Evolutionary conservation across 257 asterid species (phyloP).

Genomic region (Nemophila menziesii): DNA sequence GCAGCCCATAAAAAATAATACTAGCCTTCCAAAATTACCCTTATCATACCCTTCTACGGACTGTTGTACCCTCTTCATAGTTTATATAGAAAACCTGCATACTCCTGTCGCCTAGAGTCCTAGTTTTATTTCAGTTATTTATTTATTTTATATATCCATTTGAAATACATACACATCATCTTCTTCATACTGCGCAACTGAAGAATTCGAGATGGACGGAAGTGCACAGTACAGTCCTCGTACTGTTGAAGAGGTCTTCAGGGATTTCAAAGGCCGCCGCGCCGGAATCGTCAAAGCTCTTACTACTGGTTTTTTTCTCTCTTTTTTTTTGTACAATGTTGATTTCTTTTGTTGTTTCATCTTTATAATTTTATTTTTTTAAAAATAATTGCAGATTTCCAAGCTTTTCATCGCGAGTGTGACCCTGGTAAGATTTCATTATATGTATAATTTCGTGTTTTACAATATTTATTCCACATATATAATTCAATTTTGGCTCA

Average conservation of each 20-base stretch:
- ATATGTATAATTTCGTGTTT: no score
- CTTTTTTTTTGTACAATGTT: background rate
- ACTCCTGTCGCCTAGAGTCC: no score
- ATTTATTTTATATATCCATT: background rate
- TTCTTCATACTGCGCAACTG: no score
- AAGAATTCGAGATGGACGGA: constrained; percentile 11
- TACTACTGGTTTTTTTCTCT: constrained; percentile 22
- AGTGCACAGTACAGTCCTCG: constrained; percentile 24
- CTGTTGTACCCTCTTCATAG: background rate
- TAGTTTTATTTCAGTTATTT: no score
- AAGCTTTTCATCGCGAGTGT: constrained; percentile 27
- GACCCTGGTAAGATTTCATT: constrained; percentile 33
- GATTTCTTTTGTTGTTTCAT: background rate
- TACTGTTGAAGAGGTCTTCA: constrained; percentile 32
- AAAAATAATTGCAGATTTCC: constrained; percentile 24
- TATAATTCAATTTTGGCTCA: no score
- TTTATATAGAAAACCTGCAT: no score
- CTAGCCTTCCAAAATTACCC: background rate
- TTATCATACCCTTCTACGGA: background rate
- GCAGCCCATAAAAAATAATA: constrained; percentile 13
- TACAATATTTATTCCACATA: no score
- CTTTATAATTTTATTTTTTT: background rate
- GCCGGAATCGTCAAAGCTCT: constrained; percentile 36
- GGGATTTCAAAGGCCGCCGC: constrained; percentile 34
- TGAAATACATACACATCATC: no score